Evolutionary conservation across 495 filamentous ascomycete genomes (phyloP), one percentile per base, ranked within the genome.

Genomic region (Aspergillus kassunensis): DNA sequence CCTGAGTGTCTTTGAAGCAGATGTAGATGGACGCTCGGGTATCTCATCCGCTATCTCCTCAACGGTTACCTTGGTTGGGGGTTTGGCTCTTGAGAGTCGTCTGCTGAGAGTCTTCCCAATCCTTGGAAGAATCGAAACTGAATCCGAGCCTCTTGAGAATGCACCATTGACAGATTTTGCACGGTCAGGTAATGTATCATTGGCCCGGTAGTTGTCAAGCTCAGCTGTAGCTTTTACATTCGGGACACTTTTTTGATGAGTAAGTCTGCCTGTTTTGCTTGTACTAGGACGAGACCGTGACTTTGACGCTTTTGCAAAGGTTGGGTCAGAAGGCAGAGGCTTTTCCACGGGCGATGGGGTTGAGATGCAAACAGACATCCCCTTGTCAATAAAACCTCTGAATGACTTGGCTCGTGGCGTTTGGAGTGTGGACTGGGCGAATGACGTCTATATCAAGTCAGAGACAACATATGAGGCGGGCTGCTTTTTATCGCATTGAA

Each of bases 261-360:
- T 23, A n/a, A 55, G 33, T 18, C 49, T 53, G 36, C 37, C 55
- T 19, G 23, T 35, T 23, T 51, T 47, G n/a, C 24, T 10, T 34
- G 55, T 31, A n/a, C 50, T 58, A 4, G 56, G 42, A 10, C 20
- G 43, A 23, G 57, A 43, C n/a, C 40, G 21, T 31, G 44, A 27
- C 6, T 23, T 30, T 10, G 45, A 53, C 20, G 50, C 35, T 19
- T 53, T 52, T 13, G 56, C 30, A 1, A 61, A 41, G 4, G 33
- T 33, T 33, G 71, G 71, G 44, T 69, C 69, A 30, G 54, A 50
- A 9, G 71, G 71, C 5, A 74, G 57, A 6, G 70, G 71, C 40
- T 74, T 73, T 16, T 68, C 60, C 8, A 58, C 42, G 5, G 43
- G 6, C 16, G 44, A 34, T 16, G 42, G 23, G 24, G 34, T 31